Evolutionary conservation across 768 basidiomycete genomes (phyloP), one percentile per base, ranked within the genome.

Genomic region (Tricholoma terreum): DNA sequence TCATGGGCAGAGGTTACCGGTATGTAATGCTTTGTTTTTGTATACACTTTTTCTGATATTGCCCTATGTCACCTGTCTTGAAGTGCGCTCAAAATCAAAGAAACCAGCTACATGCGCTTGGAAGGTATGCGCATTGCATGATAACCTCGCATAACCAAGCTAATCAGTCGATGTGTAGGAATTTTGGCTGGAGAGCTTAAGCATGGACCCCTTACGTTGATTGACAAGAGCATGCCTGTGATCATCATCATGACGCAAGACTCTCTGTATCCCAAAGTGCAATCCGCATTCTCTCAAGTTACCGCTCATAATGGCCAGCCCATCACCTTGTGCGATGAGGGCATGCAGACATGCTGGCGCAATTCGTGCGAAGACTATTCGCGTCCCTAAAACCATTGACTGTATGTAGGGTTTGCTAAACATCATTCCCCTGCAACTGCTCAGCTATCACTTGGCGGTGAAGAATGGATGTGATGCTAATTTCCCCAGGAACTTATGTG

Each of bases 241-340:
- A 98, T 98, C 78, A 93, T 99, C 75, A 86, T 99, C 77, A 99
- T 99, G 97, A 99, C 97, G 27, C 89, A 92, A 63, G 97, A 99
- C 75, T 97, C 94, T 43, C 79, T 98, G 22, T 98, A 98, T 76
- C 94, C 95, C 68, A 98, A 99, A 80, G 95, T 98, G 45, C 94
- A 98, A 68, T 90, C 89, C 7, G 97, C 97, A 36, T 92, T 97
- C 64, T 77, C 94, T 24, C 97, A 99, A 76, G 96, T 99, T 73
- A 96, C 94, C 3, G 96, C 97, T 45, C 90, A 97, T 72, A 96
- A 95, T 74, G 97, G 95, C 50, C 88, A 92, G 61, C 92, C 91
- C 54, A 91, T 99, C 72, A 89, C 98, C 61, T 82, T 98, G 62
- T 97, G 95, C 77, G 94, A 97, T 70, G 94, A 97, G 56, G 89